Conservation (phyloP, 225 moss, liverwort and hornwort genomes). For the Physcomitrellopsis africana region DNA sequence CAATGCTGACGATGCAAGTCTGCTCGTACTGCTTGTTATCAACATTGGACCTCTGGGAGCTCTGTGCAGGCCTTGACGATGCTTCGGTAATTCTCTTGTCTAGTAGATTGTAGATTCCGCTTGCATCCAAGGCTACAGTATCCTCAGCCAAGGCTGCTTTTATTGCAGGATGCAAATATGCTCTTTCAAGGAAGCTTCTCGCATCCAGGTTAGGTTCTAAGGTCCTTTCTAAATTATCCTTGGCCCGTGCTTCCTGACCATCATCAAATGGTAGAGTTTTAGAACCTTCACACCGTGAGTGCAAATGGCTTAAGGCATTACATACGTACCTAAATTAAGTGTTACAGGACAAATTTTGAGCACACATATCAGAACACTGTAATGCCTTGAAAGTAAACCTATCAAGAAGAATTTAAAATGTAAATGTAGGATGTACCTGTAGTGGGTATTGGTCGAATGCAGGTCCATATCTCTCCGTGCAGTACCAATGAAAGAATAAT, state of each 20-base stretch:
- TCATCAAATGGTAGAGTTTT: conserved; percentile 13
- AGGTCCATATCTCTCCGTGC: conserved; percentile 64
- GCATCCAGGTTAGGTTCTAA: conserved; percentile 60
- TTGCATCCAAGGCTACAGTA: conserved; percentile 26
- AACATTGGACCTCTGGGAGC: conserved; percentile 16
- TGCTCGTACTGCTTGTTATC: conserved; percentile 26
- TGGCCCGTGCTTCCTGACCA: conserved; percentile 79
- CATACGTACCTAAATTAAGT: background rate
- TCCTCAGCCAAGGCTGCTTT: conserved; percentile 42
- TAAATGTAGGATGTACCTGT: conserved; percentile 50
- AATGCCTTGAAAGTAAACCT: no score
- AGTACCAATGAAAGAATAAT: conserved; percentile 74
- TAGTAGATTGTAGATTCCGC: conserved; percentile 51
- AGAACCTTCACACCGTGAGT: background rate
- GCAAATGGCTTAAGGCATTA: background rate
- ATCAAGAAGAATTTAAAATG: background rate
- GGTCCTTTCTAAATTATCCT: conserved; percentile 65
- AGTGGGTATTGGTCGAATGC: conserved; percentile 75
- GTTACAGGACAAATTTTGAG: conserved; percentile 2
- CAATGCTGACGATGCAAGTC: conserved; percentile 26
- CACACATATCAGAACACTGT: background rate
- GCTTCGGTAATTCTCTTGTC: conserved; percentile 36
- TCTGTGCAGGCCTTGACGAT: conserved; percentile 22
- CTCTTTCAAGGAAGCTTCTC: conserved; percentile 58
- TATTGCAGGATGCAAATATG: conserved; percentile 76